These are phyloP conservation scores for Lotmaria passim DNA, from an alignment of 208 protist species.

Conservation along the genomic window DNA sequence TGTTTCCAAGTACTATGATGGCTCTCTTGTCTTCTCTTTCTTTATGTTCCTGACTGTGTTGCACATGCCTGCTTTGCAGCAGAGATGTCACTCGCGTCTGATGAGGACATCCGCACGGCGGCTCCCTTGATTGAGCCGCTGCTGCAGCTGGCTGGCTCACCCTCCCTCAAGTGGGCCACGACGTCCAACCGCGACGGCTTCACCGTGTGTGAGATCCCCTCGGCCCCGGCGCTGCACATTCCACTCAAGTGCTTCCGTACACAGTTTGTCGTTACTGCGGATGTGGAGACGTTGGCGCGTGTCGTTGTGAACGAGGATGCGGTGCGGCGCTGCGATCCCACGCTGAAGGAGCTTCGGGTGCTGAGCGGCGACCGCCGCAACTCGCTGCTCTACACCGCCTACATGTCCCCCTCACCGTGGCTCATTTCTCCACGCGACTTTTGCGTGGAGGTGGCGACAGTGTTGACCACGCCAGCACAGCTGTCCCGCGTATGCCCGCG, in stretches of 20 bases:
- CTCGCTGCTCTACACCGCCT: constrained; percentile 45
- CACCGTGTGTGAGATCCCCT: constrained; percentile 14
- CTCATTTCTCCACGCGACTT: constrained; percentile 57
- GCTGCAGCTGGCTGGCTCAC: not conserved
- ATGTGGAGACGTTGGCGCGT: constrained; percentile 22
- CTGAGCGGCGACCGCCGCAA: constrained; percentile 17
- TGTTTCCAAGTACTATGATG: too few species aligned
- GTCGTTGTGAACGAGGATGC: constrained; percentile 17
- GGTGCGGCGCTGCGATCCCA: constrained; percentile 29
- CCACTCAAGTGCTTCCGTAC: constrained; percentile 41
- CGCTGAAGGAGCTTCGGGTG: constrained; percentile 32
- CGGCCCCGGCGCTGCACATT: constrained; percentile 8
- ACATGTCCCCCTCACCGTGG: constrained; percentile 40
- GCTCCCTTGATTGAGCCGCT: constrained; percentile 23
- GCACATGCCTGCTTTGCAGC: not conserved
- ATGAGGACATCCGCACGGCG: constrained; percentile 24
- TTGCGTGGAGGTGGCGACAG: constrained; percentile 27
- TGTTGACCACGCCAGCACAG: constrained; percentile 15
- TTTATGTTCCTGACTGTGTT: not conserved
- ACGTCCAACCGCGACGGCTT: constrained; percentile 15
- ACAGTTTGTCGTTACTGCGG: constrained; percentile 20
- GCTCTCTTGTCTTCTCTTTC: not conserved
- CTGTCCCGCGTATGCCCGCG: constrained; percentile 6
- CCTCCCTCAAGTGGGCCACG: constrained; percentile 11
- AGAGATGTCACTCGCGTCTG: constrained; percentile 15